These are phyloP conservation scores for Micromonas commoda DNA, from an alignment of 139 green algal genomes.

Conservation along the genomic window DNA sequence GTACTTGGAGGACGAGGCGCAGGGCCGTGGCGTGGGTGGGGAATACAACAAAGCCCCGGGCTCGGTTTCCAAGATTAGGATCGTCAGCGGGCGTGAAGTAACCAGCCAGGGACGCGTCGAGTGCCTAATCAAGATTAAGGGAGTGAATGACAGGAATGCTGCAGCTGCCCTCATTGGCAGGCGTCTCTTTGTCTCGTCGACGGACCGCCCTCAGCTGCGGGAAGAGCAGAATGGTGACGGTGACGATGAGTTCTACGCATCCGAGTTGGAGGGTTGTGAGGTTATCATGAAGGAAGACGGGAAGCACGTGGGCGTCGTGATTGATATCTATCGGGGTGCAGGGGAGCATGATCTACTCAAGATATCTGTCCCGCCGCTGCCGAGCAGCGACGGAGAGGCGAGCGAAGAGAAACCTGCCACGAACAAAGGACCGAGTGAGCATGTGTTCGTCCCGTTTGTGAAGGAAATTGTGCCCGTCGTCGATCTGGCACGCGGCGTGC, in stretches of 20 bases:
- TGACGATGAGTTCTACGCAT: constrained; percentile 32
- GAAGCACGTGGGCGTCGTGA: constrained; percentile 22
- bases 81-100: constrained; percentile 14
- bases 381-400: background rate
- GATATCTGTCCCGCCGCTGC: constrained; percentile 8
- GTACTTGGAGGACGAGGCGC: background rate
- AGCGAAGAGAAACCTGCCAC: background rate
- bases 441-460: constrained; percentile 41
- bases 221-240: constrained; percentile 1
- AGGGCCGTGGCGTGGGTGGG: background rate
- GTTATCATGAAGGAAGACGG: constrained; percentile 19
- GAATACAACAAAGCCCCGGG: background rate
- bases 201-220: constrained; percentile 5
- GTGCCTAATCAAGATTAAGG: constrained; percentile 26
- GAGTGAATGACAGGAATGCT: constrained; percentile 4
- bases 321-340: constrained; percentile 28
- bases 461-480: constrained; percentile 44
- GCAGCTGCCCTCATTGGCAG: constrained; percentile 28
- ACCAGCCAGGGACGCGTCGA: constrained; percentile 21
- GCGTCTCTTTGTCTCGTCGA: constrained; percentile 2
- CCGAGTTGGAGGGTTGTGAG: constrained; percentile 25
- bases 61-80: background rate
- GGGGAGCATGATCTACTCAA: constrained; percentile 22
- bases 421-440: background rate
- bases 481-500: constrained; percentile 18